Base-by-base conservation (phyloP, 2,329 filamentous ascomycete genomes). In the Massarina eburnea region DNA sequence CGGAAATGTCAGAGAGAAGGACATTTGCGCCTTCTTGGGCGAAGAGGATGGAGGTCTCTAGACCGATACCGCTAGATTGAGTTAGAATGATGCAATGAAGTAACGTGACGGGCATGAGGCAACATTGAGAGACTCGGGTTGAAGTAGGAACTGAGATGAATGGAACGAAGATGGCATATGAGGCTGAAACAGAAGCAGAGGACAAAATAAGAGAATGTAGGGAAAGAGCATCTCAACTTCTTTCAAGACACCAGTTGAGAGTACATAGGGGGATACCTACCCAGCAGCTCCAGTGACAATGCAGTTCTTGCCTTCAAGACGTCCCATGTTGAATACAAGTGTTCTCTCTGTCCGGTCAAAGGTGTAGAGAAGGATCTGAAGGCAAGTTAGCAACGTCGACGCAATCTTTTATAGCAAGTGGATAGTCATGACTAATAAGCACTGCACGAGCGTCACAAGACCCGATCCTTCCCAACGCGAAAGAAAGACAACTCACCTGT, bases 1-100 rank as follows among this genome's bases (percentile, higher is more conserved):
- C 81, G 4, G 89, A 92, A 58, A 95, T 89, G 66, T 96, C 91
- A 50, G 87, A 82, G 82, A 96, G 84, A 55, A 96, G 76, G 45
- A 96, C 83, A 51, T 82, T 86, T 64, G 90, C 91, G 51, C 91
- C 91, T 76, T 96, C 91, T 54, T 87, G 87, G 48, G 85, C 86
- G 66, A 96, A 95, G 48, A 96, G 86, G 58, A 96, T 91, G 45
- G 82, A 82, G 2, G 91, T 96, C 76, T 96, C 91, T 39, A 96
- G 86, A 56, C 91, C 91, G 64, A 96, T 96, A 64, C 91, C 91
- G 64, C 91, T 91, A 64, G 18, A 27, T 2, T 12, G 21, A 20
- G 55, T 68, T 49, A 67, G 60, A 34, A 7, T 9, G 14, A 42
- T 15, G n/a, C 6, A 39, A 33, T 21, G 27, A n/a, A 4, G 24